A percentile compares a stretch with the other conserved stretches of the same genome.
Evolutionary conservation across 2,329 filamentous ascomycete species (phyloP).

Genomic region (Rachicladosporium sp.): DNA sequence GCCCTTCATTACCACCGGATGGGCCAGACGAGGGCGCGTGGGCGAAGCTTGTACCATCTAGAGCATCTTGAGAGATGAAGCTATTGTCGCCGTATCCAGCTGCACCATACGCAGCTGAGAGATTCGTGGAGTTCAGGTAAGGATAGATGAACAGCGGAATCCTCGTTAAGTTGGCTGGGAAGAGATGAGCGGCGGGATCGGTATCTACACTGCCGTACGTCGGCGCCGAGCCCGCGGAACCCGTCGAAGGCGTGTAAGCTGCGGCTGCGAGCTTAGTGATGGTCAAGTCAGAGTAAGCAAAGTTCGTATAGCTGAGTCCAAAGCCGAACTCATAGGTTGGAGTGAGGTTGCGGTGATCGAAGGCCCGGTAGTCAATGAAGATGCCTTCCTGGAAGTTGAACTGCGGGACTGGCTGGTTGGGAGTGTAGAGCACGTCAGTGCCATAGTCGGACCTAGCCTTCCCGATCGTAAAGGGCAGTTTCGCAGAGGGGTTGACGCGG

Average conservation of each 20-base stretch:
- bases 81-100: constrained; percentile 46
- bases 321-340: constrained; percentile 69
- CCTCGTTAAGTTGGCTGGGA: constrained; percentile 46
- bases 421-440: constrained; percentile 48
- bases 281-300: constrained; percentile 53
- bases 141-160: constrained; percentile 52
- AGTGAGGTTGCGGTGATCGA: constrained; percentile 40
- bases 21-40: constrained; percentile 51
- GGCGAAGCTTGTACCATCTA: constrained; percentile 44
- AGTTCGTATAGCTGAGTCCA: constrained; percentile 65
- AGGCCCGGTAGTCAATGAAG: constrained; percentile 66
- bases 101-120: constrained; percentile 43
- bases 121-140: constrained; percentile 51
- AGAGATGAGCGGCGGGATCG: constrained; percentile 38
- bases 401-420: constrained; percentile 59
- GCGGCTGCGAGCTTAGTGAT: constrained; percentile 33
- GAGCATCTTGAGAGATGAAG: constrained; percentile 49
- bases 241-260: constrained; percentile 47
- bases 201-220: constrained; percentile 51
- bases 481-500: constrained; percentile 57
- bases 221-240: constrained; percentile 50
- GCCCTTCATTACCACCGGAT: constrained; percentile 45
- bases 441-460: constrained; percentile 53
- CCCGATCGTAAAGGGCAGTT: constrained; percentile 68
- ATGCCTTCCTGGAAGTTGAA: constrained; percentile 59